A percentile compares a stretch with the other conserved stretches of the same genome.
Evolutionary conservation across 2,329 filamentous ascomycete genomes (phyloP).

Genomic region (Purpureocillium lavendulum): DNA sequence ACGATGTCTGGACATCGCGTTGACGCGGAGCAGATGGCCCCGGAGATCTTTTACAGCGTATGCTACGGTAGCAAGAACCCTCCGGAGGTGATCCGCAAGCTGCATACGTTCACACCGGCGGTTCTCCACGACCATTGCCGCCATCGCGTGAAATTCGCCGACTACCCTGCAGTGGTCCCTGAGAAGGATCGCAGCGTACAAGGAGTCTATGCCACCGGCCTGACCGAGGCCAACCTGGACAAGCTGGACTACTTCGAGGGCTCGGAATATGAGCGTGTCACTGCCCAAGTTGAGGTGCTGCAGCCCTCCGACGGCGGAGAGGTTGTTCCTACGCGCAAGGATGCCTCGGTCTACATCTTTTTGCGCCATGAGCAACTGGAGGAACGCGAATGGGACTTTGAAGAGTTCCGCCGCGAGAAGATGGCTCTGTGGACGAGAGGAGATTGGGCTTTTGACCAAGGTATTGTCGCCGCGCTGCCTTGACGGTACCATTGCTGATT

Average conservation of each 20-base stretch:
- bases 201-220: slow-evolving; percentile 67
- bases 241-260: slow-evolving; percentile 82
- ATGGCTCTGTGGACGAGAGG: slow-evolving; percentile 45
- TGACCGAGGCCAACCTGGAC: slow-evolving; percentile 68
- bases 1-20: slow-evolving; percentile 8
- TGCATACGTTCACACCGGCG: slow-evolving; percentile 63
- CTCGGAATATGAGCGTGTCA: slow-evolving; percentile 54
- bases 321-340: slow-evolving; percentile 35
- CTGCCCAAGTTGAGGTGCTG: slow-evolving; percentile 45
- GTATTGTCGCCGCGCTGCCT: too few species aligned
- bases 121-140: slow-evolving; percentile 68
- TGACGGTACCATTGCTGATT: neutral
- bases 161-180: slow-evolving; percentile 74
- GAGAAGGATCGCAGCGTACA: slow-evolving; percentile 51
- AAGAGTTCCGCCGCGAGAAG: slow-evolving; percentile 72
- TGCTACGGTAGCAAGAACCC: slow-evolving; percentile 54
- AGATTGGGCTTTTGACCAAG: slow-evolving; percentile 37
- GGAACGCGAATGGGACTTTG: slow-evolving; percentile 77
- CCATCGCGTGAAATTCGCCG: slow-evolving; percentile 55
- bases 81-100: slow-evolving; percentile 38
- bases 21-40: slow-evolving; percentile 55
- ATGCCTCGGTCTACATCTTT: slow-evolving; percentile 60
- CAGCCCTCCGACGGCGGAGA: slow-evolving; percentile 28
- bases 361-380: slow-evolving; percentile 47
- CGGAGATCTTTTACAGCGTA: slow-evolving; percentile 76